Conservation (phyloP, 306 rosid species). For the Potentilla sterilis region DNA sequence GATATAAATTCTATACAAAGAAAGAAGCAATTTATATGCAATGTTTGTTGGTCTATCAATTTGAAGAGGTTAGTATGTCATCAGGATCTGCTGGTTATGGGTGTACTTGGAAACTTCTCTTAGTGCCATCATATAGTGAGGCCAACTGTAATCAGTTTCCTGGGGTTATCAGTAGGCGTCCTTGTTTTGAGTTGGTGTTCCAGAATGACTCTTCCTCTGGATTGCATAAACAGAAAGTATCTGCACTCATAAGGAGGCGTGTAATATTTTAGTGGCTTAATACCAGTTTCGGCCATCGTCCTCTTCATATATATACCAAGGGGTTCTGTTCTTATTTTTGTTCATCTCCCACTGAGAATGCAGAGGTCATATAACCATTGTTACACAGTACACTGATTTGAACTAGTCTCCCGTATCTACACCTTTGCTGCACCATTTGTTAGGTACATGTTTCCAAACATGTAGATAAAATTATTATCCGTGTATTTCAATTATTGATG, state of each 20-base stretch:
- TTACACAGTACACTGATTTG: slow-evolving; percentile 16
- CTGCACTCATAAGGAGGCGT: background rate
- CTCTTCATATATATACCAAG: slow-evolving; percentile 22
- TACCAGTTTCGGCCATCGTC: slow-evolving; percentile 25
- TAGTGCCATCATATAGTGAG: background rate
- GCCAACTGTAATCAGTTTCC: background rate
- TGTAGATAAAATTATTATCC: background rate
- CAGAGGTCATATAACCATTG: slow-evolving; percentile 18
- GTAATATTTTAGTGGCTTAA: slow-evolving; percentile 2
- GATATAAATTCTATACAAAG: background rate
- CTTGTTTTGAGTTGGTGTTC: background rate
- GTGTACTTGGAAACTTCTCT: background rate
- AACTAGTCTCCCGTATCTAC: slow-evolving; percentile 9
- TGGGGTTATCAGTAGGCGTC: background rate
- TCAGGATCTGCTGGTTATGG: background rate
- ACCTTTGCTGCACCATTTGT: background rate
- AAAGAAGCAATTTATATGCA: background rate
- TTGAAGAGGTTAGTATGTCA: background rate
- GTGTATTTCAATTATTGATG: background rate
- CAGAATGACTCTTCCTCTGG: slow-evolving; percentile 15
- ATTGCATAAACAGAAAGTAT: slow-evolving; percentile 22
- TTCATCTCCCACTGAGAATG: slow-evolving; percentile 10
- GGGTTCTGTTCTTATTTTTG: slow-evolving; percentile 12
- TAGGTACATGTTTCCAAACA: background rate
- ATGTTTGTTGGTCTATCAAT: slow-evolving; percentile 14